Percentiles rank a stretch among this genome's conserved stretches.
Evolutionary conservation across 257 asterid species (phyloP).

Genomic region (Knoxia roxburghii): DNA sequence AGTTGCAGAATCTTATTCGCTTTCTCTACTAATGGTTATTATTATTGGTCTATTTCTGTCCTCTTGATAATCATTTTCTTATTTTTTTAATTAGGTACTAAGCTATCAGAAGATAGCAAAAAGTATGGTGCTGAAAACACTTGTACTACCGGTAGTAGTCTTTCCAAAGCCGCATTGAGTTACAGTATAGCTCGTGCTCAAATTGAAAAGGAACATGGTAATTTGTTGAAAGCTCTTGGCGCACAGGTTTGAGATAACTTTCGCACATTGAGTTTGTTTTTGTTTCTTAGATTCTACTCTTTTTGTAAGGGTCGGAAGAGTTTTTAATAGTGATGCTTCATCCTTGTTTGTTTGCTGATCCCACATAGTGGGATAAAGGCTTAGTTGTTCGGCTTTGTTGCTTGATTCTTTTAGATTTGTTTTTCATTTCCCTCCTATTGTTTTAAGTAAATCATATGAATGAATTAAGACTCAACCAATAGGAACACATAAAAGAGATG

Average conservation of each 20-base stretch:
- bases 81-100: conserved; percentile 46
- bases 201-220: conserved; percentile 97
- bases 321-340: neutral
- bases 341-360: too few species aligned
- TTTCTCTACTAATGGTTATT: neutral
- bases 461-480: neutral
- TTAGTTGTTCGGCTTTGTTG: too few species aligned
- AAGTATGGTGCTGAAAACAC: conserved; percentile 88
- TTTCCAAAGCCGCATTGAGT: conserved; percentile 87
- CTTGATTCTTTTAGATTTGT: neutral
- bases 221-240: conserved; percentile 92
- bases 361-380: too few species aligned
- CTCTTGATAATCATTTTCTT: conserved; percentile 7
- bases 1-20: conserved; percentile 15
- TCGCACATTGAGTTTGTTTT: neutral
- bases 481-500: neutral
- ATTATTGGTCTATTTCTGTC: neutral
- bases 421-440: neutral
- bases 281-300: neutral
- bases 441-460: neutral
- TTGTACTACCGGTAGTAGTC: conserved; percentile 83
- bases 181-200: conserved; percentile 82
- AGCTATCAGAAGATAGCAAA: conserved; percentile 89
- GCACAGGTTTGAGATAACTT: conserved; percentile 56
- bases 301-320: neutral